Conservation (phyloP, 208 protist species). For the Acanthamoeba lenticulata region DNA sequence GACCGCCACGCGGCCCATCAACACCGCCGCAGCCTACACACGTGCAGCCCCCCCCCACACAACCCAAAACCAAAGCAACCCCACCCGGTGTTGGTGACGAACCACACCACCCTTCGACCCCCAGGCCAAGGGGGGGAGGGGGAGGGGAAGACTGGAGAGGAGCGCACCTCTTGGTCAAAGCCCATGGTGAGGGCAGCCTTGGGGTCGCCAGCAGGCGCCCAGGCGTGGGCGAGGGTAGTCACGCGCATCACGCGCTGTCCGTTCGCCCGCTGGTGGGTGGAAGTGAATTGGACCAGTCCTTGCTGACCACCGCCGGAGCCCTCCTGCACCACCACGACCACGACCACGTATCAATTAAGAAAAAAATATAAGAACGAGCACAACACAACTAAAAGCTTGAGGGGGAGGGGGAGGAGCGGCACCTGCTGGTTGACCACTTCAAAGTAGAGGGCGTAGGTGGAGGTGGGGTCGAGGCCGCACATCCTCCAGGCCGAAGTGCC, state of each 20-base stretch:
- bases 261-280: constrained; percentile 93
- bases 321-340: background rate
- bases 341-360: background rate
- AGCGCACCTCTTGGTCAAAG: constrained; percentile 63
- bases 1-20: constrained; percentile 97
- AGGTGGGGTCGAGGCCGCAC: constrained; percentile 93
- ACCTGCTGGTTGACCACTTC: constrained; percentile 91
- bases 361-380: background rate
- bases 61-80: constrained; percentile 20
- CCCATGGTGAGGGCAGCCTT: constrained; percentile 64
- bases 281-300: constrained; percentile 94
- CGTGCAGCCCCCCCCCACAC: background rate
- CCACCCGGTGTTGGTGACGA: too few species aligned
- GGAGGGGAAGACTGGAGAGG: background rate
- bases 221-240: constrained; percentile 80
- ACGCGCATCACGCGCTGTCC: constrained; percentile 85
- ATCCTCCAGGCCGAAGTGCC: constrained; percentile 97
- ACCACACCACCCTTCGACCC: too few species aligned
- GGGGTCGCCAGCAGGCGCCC: constrained; percentile 82
- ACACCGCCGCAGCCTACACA: constrained; percentile 90
- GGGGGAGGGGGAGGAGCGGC: constrained; percentile 58
- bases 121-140: background rate
- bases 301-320: constrained; percentile 62
- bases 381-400: too few species aligned
- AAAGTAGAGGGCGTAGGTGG: constrained; percentile 97